Conservation (phyloP, 169 alveolate genomes). For the Plasmodium malariae region DNA sequence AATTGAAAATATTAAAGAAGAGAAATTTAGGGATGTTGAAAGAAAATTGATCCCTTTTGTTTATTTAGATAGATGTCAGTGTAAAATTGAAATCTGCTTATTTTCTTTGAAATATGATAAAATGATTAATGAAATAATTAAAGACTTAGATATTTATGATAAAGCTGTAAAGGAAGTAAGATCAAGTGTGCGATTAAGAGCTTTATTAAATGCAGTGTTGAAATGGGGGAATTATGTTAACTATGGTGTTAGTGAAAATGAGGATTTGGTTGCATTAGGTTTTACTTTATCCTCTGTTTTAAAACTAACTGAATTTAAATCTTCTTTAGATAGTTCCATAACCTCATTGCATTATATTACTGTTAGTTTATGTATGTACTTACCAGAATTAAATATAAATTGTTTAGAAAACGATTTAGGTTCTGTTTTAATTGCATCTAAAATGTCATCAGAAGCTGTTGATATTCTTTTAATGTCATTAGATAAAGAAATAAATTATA, state of each 20-base stretch:
- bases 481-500: constrained; percentile 67
- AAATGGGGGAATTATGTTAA: constrained; percentile 88
- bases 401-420: constrained; percentile 41
- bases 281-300: constrained; percentile 84
- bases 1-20: constrained; percentile 52
- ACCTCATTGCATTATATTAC: constrained; percentile 86
- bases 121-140: constrained; percentile 66
- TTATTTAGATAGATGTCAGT: constrained; percentile 66
- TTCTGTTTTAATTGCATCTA: constrained; percentile 68
- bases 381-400: constrained; percentile 76
- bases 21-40: constrained; percentile 78
- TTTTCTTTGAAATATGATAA: constrained; percentile 78
- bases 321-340: constrained; percentile 80
- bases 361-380: constrained; percentile 80
- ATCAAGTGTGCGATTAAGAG: constrained; percentile 79
- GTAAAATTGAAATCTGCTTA: constrained; percentile 77
- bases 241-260: constrained; percentile 81
- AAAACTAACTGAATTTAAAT: constrained; percentile 84
- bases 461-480: constrained; percentile 65
- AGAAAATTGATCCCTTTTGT: constrained; percentile 75
- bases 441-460: constrained; percentile 77
- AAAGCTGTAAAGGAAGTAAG: constrained; percentile 80
- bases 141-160: constrained; percentile 78
- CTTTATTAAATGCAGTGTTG: constrained; percentile 80
- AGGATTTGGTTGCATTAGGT: constrained; percentile 79